Conservation (phyloP, 2,329 filamentous ascomycete genomes). For the Alternaria triticimaculans region DNA sequence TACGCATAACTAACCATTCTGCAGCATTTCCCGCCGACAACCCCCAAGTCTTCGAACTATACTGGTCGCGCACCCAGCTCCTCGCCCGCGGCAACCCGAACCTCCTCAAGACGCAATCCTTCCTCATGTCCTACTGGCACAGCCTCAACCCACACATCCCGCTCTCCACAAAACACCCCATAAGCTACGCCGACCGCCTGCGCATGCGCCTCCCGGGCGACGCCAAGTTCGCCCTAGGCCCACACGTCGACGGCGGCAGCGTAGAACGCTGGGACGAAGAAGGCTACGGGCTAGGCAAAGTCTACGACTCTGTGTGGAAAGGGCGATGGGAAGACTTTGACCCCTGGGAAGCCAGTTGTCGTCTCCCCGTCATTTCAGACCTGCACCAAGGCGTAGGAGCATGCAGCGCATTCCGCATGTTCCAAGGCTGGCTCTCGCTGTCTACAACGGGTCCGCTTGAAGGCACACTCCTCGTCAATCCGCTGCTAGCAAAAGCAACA, state of each 20-base stretch:
- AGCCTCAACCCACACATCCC: slow-evolving; percentile 51
- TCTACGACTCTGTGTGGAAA: slow-evolving; percentile 75
- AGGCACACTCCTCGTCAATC: slow-evolving; percentile 83
- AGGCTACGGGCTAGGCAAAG: slow-evolving; percentile 66
- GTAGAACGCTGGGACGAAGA: slow-evolving; percentile 63
- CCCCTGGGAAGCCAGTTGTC: slow-evolving; percentile 76
- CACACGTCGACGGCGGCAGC: slow-evolving; percentile 61
- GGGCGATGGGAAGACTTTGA: slow-evolving; percentile 84
- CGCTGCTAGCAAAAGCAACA: slow-evolving; percentile 75
- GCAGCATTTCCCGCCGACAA: slow-evolving; percentile 56
- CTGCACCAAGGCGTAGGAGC: slow-evolving; percentile 82
- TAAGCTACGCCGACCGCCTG: slow-evolving; percentile 57
- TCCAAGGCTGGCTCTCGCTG: slow-evolving; percentile 88
- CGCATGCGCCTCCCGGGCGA: slow-evolving; percentile 63
- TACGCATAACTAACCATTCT: slow-evolving; percentile 8
- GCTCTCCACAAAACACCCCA: slow-evolving; percentile 55
- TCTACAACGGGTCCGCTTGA: slow-evolving; percentile 74
- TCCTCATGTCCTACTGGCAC: slow-evolving; percentile 59
- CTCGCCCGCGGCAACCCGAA: slow-evolving; percentile 56
- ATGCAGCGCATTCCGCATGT: slow-evolving; percentile 85
- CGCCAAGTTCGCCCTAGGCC: slow-evolving; percentile 61
- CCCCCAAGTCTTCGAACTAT: slow-evolving; percentile 59
- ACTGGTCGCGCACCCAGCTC: slow-evolving; percentile 57
- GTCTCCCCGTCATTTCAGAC: slow-evolving; percentile 73
- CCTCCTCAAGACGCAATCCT: slow-evolving; percentile 55